phyloP scores from a whole-genome alignment of 352 stramenopile genomes.

The Aphanomyces invadans region DNA sequence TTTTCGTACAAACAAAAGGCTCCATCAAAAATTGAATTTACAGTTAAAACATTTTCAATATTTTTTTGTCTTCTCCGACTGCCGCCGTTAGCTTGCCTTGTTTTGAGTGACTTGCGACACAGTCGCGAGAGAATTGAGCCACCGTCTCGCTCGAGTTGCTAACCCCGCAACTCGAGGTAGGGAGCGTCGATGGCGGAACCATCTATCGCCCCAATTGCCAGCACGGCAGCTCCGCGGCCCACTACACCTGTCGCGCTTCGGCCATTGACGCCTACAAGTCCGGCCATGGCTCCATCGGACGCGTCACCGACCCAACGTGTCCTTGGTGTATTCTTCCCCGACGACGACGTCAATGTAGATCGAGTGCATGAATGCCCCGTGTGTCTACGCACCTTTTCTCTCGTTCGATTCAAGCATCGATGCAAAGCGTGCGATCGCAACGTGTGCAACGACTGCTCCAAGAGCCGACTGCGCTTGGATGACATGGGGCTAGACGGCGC shows the following conservation, averaged over 20 bases:
- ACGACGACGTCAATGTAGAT: background rate
- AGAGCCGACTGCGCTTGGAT: slow-evolving; percentile 38
- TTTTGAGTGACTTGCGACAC: background rate
- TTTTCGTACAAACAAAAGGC: too few relatives aligned
- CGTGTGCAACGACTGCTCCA: slow-evolving; percentile 79
- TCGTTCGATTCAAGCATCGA: slow-evolving; percentile 75
- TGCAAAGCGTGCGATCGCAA: slow-evolving; percentile 62
- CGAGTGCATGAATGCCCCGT: slow-evolving; percentile 15
- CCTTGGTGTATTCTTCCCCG: slow-evolving; percentile 1
- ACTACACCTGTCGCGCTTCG: background rate
- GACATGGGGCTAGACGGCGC: slow-evolving; percentile 19
- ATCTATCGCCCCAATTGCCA: background rate
- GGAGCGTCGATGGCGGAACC: background rate
- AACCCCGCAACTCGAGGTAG: too few relatives aligned
- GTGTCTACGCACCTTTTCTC: slow-evolving; percentile 28
- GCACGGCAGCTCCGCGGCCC: background rate
- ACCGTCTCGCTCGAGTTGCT: background rate
- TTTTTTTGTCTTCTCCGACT: too few relatives aligned
- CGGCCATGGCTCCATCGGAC: background rate
- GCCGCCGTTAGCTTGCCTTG: too few relatives aligned
- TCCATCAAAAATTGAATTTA: too few relatives aligned
- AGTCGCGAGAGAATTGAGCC: background rate
- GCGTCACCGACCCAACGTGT: slow-evolving; percentile 4
- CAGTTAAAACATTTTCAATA: too few relatives aligned
- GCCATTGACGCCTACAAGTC: background rate